Conservation (phyloP, 2,329 filamentous ascomycete genomes). For the Curvularia spicifera region DNA sequence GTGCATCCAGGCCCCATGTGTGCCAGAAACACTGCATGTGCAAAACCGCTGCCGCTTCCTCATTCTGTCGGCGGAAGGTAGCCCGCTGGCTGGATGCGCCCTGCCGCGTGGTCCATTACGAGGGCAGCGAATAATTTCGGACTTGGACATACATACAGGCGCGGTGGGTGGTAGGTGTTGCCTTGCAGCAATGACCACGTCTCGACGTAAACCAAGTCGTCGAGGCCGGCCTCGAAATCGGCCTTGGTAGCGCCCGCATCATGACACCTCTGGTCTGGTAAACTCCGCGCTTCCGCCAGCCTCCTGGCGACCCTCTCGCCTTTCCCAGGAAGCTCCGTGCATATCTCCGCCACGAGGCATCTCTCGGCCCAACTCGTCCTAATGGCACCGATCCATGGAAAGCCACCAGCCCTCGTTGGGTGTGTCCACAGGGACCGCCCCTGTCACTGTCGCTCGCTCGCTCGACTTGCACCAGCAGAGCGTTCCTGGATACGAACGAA, state of each 20-base stretch:
- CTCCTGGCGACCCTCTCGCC: constrained; percentile 14
- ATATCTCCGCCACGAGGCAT: constrained; percentile 37
- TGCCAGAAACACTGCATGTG: constrained; percentile 19
- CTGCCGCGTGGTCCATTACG: constrained; percentile 20
- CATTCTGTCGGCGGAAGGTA: constrained; percentile 39
- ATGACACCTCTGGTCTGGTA: constrained; percentile 15
- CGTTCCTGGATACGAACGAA: constrained; percentile 33
- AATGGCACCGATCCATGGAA: constrained; percentile 34
- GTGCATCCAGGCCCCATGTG: constrained; percentile 23
- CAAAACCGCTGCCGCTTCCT: constrained; percentile 25
- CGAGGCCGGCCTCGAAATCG: constrained; percentile 24
- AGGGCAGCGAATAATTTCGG: constrained; percentile 18
- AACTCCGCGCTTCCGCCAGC: constrained; percentile 21
- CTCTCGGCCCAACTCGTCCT: constrained; percentile 32
- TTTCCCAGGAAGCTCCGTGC: constrained; percentile 21
- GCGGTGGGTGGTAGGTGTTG: constrained; percentile 15
- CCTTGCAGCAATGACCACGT: constrained; percentile 18
- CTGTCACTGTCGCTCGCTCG: constrained; percentile 36
- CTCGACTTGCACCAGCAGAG: constrained; percentile 27
- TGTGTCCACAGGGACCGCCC: constrained; percentile 34
- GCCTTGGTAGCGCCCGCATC: constrained; percentile 13
- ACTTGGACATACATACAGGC: constrained; percentile 11
- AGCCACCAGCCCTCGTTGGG: constrained; percentile 35
- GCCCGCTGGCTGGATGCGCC: constrained; percentile 20
- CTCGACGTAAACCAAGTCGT: constrained; percentile 16